phyloP scores from a whole-genome alignment of 2,329 filamentous ascomycete genomes.

The Lachnellula willkommii region DNA sequence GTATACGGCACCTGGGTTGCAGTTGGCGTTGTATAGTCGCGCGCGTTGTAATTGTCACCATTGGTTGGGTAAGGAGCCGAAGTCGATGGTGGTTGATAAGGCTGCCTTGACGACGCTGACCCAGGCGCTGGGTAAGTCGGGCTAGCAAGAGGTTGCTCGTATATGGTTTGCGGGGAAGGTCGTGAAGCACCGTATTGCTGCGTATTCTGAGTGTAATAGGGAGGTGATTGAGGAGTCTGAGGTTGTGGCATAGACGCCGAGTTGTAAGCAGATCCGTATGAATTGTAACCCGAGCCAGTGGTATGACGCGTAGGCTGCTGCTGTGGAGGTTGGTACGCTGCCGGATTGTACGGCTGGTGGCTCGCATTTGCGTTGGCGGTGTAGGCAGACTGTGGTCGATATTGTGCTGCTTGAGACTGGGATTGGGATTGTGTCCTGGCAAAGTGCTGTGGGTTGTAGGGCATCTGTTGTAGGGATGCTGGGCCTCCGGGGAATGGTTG shows the following conservation, averaged over 20 bases:
- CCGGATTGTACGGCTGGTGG: conserved; percentile 63
- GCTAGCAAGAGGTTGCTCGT: conserved; percentile 24
- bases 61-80: conserved; percentile 25
- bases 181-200: conserved; percentile 22
- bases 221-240: conserved; percentile 39
- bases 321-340: conserved; percentile 37
- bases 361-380: conserved; percentile 43
- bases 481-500: conserved; percentile 37
- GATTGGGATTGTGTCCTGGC: conserved; percentile 35
- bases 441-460: conserved; percentile 62
- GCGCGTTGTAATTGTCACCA: conserved; percentile 21
- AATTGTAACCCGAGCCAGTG: conserved; percentile 51
- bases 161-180: conserved; percentile 20
- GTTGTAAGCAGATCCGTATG: conserved; percentile 37
- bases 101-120: conserved; percentile 23
- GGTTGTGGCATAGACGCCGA: conserved; percentile 36
- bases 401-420: conserved; percentile 36
- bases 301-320: conserved; percentile 51
- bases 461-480: conserved; percentile 35
- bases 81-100: conserved; percentile 21
- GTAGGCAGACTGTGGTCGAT: conserved; percentile 44
- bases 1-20: conserved; percentile 20
- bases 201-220: conserved; percentile 19
- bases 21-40: conserved; percentile 22
- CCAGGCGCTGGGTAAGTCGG: conserved; percentile 23